phyloP scores from a whole-genome alignment of 2,329 filamentous ascomycete species.

The Alternaria angustiovoidea region DNA sequence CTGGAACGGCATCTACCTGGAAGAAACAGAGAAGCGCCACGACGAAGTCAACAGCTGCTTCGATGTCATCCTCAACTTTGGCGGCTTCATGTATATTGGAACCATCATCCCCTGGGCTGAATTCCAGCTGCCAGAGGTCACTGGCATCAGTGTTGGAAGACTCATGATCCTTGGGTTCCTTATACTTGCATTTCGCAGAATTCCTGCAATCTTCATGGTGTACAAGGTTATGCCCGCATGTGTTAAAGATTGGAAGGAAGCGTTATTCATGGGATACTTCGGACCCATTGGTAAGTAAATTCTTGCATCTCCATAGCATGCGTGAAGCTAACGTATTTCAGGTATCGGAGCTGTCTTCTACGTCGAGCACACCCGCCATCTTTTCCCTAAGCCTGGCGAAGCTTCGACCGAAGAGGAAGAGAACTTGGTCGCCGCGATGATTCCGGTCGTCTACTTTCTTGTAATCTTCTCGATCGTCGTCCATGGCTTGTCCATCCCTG shows the following conservation, averaged over 20 bases:
- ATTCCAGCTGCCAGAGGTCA: slow-evolving; percentile 62
- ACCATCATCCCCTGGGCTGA: slow-evolving; percentile 64
- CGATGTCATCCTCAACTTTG: slow-evolving; percentile 67
- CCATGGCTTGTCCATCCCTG: slow-evolving; percentile 60
- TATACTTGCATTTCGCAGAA: slow-evolving; percentile 63
- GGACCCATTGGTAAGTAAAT: slow-evolving; percentile 49
- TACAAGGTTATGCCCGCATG: slow-evolving; percentile 65
- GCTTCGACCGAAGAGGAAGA: slow-evolving; percentile 54
- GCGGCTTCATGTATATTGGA: slow-evolving; percentile 68
- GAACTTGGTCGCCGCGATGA: slow-evolving; percentile 51
- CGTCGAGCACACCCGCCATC: slow-evolving; percentile 55
- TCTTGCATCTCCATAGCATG: not conserved
- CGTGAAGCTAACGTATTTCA: not conserved
- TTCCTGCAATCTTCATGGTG: slow-evolving; percentile 62
- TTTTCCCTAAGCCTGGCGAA: slow-evolving; percentile 54
- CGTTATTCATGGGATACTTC: slow-evolving; percentile 68
- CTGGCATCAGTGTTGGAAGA: slow-evolving; percentile 61
- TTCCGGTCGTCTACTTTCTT: slow-evolving; percentile 58
- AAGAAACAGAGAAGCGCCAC: slow-evolving; percentile 63
- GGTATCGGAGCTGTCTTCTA: slow-evolving; percentile 58
- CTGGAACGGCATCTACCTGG: slow-evolving; percentile 68
- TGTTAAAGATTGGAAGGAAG: slow-evolving; percentile 64
- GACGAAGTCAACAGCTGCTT: slow-evolving; percentile 68
- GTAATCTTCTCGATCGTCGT: slow-evolving; percentile 58
- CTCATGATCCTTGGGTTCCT: slow-evolving; percentile 63